A percentile compares a stretch with the other conserved stretches of the same genome.
Conservation (phyloP, 2,329 filamentous ascomycete species). For the Paraphaeosphaeria sporulosa region DNA sequence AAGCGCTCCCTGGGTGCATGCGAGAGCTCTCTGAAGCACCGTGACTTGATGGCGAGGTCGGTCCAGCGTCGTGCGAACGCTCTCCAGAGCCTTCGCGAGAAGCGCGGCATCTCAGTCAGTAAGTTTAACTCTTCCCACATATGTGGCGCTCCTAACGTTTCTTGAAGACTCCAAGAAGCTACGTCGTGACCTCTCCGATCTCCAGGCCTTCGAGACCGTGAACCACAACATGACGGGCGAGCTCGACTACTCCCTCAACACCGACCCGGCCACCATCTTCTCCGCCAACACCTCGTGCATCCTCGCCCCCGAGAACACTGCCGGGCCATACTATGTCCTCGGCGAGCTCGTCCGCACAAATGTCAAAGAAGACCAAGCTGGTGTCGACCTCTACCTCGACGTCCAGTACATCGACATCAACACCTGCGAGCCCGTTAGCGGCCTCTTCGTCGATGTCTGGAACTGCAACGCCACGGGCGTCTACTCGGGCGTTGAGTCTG, state of each 20-base stretch:
- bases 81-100: conserved; percentile 28
- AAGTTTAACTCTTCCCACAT: background rate
- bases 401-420: conserved; percentile 61
- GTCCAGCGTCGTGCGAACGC: conserved; percentile 29
- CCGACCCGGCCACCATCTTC: conserved; percentile 26
- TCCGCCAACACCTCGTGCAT: conserved; percentile 33
- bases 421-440: conserved; percentile 59
- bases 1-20: conserved; percentile 30
- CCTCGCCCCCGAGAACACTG: conserved; percentile 33
- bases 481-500: conserved; percentile 53
- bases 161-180: conserved; percentile 24
- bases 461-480: conserved; percentile 42
- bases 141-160: background rate
- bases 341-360: conserved; percentile 60
- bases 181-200: conserved; percentile 38
- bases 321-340: conserved; percentile 46
- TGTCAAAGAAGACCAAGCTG: conserved; percentile 55
- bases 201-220: conserved; percentile 38
- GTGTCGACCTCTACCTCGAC: conserved; percentile 58
- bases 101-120: conserved; percentile 34
- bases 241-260: conserved; percentile 23
- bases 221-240: conserved; percentile 42
- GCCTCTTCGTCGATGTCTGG: conserved; percentile 62
- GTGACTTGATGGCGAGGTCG: conserved; percentile 28
- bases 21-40: conserved; percentile 28